Conservation (phyloP, 1,139 yeast genomes). For the Saccharomyces pastorianus region DNA sequence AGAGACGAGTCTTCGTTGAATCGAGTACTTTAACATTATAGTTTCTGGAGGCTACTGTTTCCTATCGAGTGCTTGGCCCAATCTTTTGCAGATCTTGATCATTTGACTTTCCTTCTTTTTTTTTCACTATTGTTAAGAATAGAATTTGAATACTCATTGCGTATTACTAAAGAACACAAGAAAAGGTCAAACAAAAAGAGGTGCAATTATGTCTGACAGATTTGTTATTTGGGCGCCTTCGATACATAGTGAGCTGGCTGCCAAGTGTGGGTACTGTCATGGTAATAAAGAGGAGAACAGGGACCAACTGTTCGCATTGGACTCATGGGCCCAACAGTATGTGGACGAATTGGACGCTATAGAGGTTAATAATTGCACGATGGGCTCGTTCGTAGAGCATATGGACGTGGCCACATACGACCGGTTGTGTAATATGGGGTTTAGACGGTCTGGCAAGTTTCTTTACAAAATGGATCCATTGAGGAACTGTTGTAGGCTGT, state of each 20-base stretch:
- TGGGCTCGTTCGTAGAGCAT: constrained; percentile 44
- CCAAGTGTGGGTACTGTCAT: constrained; percentile 58
- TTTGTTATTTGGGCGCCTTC: background rate
- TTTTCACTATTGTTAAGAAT: background rate
- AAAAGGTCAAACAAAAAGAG: background rate
- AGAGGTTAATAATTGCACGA: constrained; percentile 27
- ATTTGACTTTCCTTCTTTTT: background rate
- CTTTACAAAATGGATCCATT: constrained; percentile 67
- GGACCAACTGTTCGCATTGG: constrained; percentile 35
- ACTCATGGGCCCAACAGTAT: constrained; percentile 22
- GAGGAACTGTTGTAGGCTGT: constrained; percentile 70
- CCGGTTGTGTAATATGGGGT: constrained; percentile 58
- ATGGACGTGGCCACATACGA: constrained; percentile 54
- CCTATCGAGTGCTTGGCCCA: background rate
- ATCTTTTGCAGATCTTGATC: background rate
- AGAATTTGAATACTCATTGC: background rate
- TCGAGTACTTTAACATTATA: background rate
- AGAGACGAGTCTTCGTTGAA: constrained; percentile 12
- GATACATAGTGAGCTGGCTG: background rate
- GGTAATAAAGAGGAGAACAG: constrained; percentile 35
- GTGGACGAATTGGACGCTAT: constrained; percentile 8
- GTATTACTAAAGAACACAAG: background rate
- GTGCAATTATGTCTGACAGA: constrained; percentile 3
- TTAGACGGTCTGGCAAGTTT: constrained; percentile 69
- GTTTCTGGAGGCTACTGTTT: background rate